Evolutionary conservation across 768 basidiomycete species (phyloP), one percentile per base, ranked within the genome.

Genomic region (Naganishia vaughanmartiniae): DNA sequence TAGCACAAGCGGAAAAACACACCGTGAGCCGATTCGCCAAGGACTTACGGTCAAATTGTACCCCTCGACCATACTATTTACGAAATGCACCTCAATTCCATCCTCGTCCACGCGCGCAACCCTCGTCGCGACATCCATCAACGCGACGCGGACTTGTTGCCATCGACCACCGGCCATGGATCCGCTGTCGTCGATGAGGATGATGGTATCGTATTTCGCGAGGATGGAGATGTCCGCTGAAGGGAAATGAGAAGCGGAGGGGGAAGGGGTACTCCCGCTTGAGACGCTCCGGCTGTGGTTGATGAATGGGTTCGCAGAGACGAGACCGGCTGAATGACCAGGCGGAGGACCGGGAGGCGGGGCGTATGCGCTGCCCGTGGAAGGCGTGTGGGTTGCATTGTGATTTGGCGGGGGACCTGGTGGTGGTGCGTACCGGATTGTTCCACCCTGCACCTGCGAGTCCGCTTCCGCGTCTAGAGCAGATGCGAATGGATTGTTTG

Each of bases 31-130:
- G 17, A n/a, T n/a, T 15, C 42, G 42, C 42, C 42, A 15, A 15
- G 6, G 14, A 73, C 74, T 69, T 60, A 75, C 76, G 55, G 63
- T 73, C 45, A 81, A 57, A 48, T 77, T 78, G 34, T 74, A 73
- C 12, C 80, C 80, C 4, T 76, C 76, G 1, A 77, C 54, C 39
- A 74, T 75, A 34, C 72, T 72, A 70, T 81, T 81, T 28, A 79
- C 54, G 65, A 81, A 79, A 65, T 78, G 76, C 4, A 81, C 65
- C 51, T 81, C 80, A 21, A 80, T 73, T 30, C 78, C 76, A 54
- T 78, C 72, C 57, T 73, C 69, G 53, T 76, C 76, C 24, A 65
- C 26, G 12, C 42, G 55, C 28, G 76, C 74, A 4, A 76, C 80
- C 3, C 73, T 74, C 56, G 77, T 77, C 2, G 77, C 76, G 6